Base-by-base conservation (phyloP, 805 yeast species). In the Candida vaughaniae region DNA sequence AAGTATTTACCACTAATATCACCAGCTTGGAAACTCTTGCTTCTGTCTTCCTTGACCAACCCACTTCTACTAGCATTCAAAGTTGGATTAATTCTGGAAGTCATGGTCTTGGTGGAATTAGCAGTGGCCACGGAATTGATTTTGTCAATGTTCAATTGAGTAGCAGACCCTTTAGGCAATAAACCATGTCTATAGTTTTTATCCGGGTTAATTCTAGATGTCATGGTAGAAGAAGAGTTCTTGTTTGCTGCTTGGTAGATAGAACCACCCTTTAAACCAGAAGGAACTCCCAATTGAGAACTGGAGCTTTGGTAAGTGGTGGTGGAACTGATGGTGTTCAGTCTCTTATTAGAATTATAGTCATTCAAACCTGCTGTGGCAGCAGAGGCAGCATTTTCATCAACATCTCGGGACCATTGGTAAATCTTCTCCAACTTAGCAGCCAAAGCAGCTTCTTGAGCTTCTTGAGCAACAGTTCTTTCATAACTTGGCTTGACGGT, bases 371-470 rank as follows among this genome's bases (percentile, higher is more conserved):
- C 48, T 19, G 67, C 56, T 5, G 69, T 58, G 3, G 79, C 78
- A 31, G 77, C 78, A 34, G 69, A 70, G 34, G 66, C 73, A 16
- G 79, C 80, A 36, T 68, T 60, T 7, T 71, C 66, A 22, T 73
- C 75, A 16, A 44, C 52, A 23, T 56, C 72, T 48, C 80, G 66
- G 25, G 66, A 64, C 77, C 79, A 77, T 11, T 71, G 70, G 31
- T 56, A 56, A 28, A 76, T 72, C 33, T 71, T 66, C 14, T 73
- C 67, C 46, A 47, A 47, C 30, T 51, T 63, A 34, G 70, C 73
- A 6, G 71, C 70, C 33, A 53, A 51, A 2, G 88, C 87, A 33
- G 87, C 87, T 16, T 74, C 71, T 26, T 82, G 85, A 11, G 86
- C 86, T 36, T 78, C 86, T 6, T 54, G 64, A 6, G 81, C 69